Percentiles rank a stretch among this genome's conserved stretches.
Conservation (phyloP, 2,329 filamentous ascomycete genomes). For the Colletotrichum horii region DNA sequence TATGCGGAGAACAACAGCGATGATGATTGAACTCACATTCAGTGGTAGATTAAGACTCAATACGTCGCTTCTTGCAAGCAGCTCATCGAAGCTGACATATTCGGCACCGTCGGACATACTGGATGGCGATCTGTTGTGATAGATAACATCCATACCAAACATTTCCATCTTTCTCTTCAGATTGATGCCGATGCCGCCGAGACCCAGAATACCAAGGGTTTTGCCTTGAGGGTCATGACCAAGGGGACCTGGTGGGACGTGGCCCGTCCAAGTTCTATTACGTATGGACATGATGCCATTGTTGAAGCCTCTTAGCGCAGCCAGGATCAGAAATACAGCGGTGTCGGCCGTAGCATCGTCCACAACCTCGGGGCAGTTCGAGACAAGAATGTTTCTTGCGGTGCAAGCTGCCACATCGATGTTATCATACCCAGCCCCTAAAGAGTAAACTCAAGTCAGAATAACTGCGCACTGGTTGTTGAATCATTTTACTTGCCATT, state of each 20-base stretch:
- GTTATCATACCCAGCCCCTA: conserved; percentile 67
- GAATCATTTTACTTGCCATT: neutral
- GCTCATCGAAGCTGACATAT: neutral
- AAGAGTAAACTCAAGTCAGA: neutral
- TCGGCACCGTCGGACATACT: neutral
- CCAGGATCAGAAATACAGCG: conserved; percentile 74
- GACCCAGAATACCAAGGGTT: conserved; percentile 28
- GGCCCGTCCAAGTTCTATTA: neutral
- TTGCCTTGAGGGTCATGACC: conserved; percentile 75
- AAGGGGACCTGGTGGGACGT: neutral
- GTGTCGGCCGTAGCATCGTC: conserved; percentile 75
- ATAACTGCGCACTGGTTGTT: neutral
- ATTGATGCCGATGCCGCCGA: neutral
- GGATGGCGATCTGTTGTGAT: neutral
- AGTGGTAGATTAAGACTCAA: neutral
- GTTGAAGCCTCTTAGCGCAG: conserved; percentile 61
- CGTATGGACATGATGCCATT: neutral
- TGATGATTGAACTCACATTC: neutral
- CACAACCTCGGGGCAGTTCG: conserved; percentile 71
- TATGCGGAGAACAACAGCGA: neutral
- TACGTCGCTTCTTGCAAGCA: neutral
- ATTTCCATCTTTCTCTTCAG: neutral
- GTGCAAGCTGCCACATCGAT: conserved; percentile 70
- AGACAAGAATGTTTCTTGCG: conserved; percentile 62
- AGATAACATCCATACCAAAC: neutral